Base-by-base conservation (phyloP, 1,139 yeast species). In the Pichia sp. region DNA sequence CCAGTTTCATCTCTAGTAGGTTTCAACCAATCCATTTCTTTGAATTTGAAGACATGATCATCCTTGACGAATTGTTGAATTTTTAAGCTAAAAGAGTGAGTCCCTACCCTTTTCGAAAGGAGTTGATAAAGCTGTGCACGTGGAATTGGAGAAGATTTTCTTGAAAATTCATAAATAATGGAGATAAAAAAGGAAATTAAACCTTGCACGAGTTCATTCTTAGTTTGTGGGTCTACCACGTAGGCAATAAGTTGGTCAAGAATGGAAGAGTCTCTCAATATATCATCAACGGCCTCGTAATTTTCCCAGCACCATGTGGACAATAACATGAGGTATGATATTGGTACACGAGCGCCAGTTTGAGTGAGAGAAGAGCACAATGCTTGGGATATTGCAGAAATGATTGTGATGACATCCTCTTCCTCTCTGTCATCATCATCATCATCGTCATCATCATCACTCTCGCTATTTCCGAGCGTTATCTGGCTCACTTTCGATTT, bases 351-450 rank as follows among this genome's bases (percentile, higher is more conserved):
- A 3, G 85, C 79, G 53, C 88, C 96, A 25, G 67, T 61, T 32
- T 70, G 66, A 14, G 74, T 72, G 17, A 91, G 59, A 1, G 83
- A 69, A 0, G 88, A 72, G 1, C 85, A 68, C 22, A 88, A 61
- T 30, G 87, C 69, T 29, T 91, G 94, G 0, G 93, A 69, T 29
- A 87, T 66, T 0, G 95, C 86, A 51, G 84, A 94, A 20, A 91
- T 73, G 3, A 82, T 69, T n/a, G 75, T 65, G 53, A 84, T 68
- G 1, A 72, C 78, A 6, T 66, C 73, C 14, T 65, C 72, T 41
- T 74, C 77, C 51, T 82, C 94, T 2, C 88, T 83, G 5, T 65
- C 73, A n/a, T 65, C 72, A 41, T 94, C 95, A 11, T 94, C 95
- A 3, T 25, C 27, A 25, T 14, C 26, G 7, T 8, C 8, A 3